Conservation (phyloP, 129 eudicot species). For the Gnaphalium uliginosum region DNA sequence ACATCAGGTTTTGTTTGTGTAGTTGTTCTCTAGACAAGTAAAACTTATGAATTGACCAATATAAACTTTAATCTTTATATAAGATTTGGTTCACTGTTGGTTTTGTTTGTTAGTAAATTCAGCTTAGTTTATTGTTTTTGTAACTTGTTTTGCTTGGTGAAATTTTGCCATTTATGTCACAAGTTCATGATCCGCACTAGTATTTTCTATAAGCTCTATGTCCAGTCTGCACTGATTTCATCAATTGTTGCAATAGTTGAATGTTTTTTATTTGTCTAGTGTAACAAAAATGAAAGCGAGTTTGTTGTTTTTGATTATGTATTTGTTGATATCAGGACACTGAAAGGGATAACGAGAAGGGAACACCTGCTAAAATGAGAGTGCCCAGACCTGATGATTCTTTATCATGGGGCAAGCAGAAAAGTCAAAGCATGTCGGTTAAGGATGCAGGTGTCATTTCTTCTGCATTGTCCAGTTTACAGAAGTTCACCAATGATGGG, state of each 20-base stretch:
- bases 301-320: constrained; percentile 16
- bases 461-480: constrained; percentile 71
- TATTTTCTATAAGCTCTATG: background rate
- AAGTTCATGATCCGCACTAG: background rate
- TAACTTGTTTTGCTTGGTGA: constrained; percentile 10
- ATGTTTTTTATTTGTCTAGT: background rate
- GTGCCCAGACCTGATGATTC: constrained; percentile 77
- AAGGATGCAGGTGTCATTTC: constrained; percentile 68
- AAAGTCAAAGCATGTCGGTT: constrained; percentile 46
- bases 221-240: background rate
- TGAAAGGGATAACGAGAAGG: constrained; percentile 38
- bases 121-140: constrained; percentile 6
- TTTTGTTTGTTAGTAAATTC: background rate
- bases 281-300: constrained; percentile 10
- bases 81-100: background rate
- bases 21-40: background rate
- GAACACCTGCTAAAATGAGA: constrained; percentile 55
- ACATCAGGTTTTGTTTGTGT: background rate
- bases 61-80: constrained; percentile 3
- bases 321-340: constrained; percentile 36
- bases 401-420: constrained; percentile 80
- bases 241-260: background rate
- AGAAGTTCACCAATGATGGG: constrained; percentile 77
- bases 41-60: constrained; percentile 1
- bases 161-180: background rate